These are phyloP conservation scores for Pseudomonodictys pantanalensis DNA, from an alignment of 495 filamentous ascomycete species.

Conservation along the genomic window DNA sequence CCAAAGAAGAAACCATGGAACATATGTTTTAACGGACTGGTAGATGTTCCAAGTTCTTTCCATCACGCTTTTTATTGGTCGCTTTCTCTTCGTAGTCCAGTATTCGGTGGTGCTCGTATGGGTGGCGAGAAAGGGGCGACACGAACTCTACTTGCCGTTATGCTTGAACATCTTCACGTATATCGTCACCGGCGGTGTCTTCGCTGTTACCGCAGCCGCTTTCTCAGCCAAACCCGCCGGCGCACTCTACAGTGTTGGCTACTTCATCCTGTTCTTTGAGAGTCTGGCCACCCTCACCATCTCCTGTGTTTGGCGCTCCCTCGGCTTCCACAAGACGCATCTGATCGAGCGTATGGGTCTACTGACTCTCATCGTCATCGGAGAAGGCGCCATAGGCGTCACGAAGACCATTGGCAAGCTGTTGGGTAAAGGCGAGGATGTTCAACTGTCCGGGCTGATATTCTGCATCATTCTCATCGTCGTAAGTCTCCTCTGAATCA, in stretches of 20 bases:
- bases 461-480: slow-evolving; percentile 32
- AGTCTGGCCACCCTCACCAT: slow-evolving; percentile 15
- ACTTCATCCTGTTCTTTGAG: slow-evolving; percentile 29
- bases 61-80: slow-evolving; percentile 27
- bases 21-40: neutral
- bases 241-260: slow-evolving; percentile 28
- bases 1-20: too few species aligned
- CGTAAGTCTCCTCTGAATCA: slow-evolving; percentile 12
- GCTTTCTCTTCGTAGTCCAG: slow-evolving; percentile 20
- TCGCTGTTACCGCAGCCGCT: slow-evolving; percentile 7
- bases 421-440: slow-evolving; percentile 32
- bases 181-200: too few species aligned
- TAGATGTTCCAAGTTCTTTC: slow-evolving; percentile 33
- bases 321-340: slow-evolving; percentile 36
- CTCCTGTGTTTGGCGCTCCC: slow-evolving; percentile 29
- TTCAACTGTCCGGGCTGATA: slow-evolving; percentile 17
- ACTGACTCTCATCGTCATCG: slow-evolving; percentile 34
- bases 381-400: slow-evolving; percentile 34
- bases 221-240: slow-evolving; percentile 14
- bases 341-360: slow-evolving; percentile 35
- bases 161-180: too few species aligned
- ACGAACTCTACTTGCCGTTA: slow-evolving; percentile 28
- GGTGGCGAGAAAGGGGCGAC: too few species aligned
- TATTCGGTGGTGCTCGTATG: slow-evolving; percentile 30
- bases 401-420: slow-evolving; percentile 29